phyloP scores from a whole-genome alignment of 2,329 filamentous ascomycete genomes.

The Monosporascus sp. region DNA sequence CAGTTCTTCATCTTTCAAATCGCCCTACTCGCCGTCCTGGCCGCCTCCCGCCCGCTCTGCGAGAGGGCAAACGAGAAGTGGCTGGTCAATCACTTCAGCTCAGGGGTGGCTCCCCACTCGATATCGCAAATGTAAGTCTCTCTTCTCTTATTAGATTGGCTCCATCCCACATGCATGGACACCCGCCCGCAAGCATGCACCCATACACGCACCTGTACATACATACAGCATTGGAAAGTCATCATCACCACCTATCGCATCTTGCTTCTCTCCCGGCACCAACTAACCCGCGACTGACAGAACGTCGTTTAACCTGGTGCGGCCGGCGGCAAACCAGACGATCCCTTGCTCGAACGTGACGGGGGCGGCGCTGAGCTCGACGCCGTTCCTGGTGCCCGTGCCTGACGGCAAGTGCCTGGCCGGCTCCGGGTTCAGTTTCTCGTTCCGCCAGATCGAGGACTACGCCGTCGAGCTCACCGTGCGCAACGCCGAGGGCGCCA shows the following conservation, averaged over 20 bases:
- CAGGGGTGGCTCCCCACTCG: not conserved
- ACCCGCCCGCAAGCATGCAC: not conserved
- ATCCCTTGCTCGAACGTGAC: not conserved
- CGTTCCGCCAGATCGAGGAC: not conserved
- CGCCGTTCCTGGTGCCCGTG: not conserved
- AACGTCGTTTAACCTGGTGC: not conserved
- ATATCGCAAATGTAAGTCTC: not conserved
- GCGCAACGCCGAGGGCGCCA: not conserved
- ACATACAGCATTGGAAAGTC: not conserved
- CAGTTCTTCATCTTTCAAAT: not conserved
- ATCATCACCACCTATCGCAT: not conserved
- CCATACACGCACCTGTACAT: not conserved
- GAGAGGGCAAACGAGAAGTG: not conserved
- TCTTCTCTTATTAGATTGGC: not conserved
- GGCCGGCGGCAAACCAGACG: not conserved
- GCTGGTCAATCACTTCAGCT: not conserved
- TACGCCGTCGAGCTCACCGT: not conserved
- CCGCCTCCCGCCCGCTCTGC: not conserved
- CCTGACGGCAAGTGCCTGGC: not conserved
- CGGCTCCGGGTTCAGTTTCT: not conserved
- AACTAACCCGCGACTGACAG: not conserved
- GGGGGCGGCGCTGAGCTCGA: not conserved
- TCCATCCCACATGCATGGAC: too few relatives aligned
- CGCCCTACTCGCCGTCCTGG: not conserved
- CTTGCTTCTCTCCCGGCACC: not conserved